Evolutionary conservation across 1,284 basidiomycete species (phyloP), one percentile per base, ranked within the genome.

Genomic region (Austropuccinia psidii): DNA sequence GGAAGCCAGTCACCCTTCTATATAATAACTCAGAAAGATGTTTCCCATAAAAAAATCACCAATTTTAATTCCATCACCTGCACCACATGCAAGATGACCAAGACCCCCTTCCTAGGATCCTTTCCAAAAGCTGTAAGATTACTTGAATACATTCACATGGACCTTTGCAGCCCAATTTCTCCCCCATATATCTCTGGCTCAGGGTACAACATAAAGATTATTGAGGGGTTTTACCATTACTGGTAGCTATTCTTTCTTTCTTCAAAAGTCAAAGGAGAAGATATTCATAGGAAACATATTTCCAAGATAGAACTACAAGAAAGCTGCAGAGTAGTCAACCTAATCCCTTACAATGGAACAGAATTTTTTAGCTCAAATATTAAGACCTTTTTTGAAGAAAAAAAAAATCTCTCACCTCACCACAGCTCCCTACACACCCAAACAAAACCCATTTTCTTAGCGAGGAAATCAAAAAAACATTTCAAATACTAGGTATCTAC

Each of bases 391-490:
- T 79, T 82, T 8, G 73, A 74, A 13, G 39, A 58, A 0, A 33
- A 75, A n/a, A 8, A 82, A 82, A 15, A 83, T 81, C 5, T 39
- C 73, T 29, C 77, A 75, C 27, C 75, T 80, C 52, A 76, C 80
- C 21, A 80, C 80, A 15, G 77, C 81, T 0, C 82, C 83, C 61
- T 79, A 84, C 73, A 79, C 80, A 3, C 81, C 80, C 2, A 74
- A 78, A 55, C n/a, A 77, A 74, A 83, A 81, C 76, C 69, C 81
- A 76, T 75, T 78, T 43, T 76, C 80, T 0, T 77, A 80, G 76
- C 64, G 81, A 50, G 8, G 75, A 29, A 76, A 79, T 75, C 61
- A 79, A 0, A 82, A 79, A 1, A 77, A 78, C n/a, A 60, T 79
- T 1, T 76, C 79, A 19, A 75, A 72, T 21, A 75, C 75, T 8